Evolutionary conservation across 2,329 filamentous ascomycete species (phyloP), one percentile per base, ranked within the genome.

Genomic region (Colletotrichum abscissum): DNA sequence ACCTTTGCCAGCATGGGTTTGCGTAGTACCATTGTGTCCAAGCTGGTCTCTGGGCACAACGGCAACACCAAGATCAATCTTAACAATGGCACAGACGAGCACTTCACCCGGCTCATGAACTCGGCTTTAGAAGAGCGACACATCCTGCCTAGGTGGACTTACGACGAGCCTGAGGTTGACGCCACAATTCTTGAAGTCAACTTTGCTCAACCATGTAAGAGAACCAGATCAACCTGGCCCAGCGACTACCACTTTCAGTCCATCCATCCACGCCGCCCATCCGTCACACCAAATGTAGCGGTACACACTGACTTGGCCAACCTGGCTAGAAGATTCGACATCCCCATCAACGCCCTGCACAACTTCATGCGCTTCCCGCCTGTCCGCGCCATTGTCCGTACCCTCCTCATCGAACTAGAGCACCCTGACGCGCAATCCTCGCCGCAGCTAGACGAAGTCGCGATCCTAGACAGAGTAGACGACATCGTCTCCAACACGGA

Each of bases 381-480:
- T 16, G 70, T 67, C 38, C 35, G 69, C 16, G 60, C 64, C 22
- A 66, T 65, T 4, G 6, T 67, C 3, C 65, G 64, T 12, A 74
- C 69, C 14, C 63, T 74, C n/a, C 56, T 74, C n/a, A 70, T 73
- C 52, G 69, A 74, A 49, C 60, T 74, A 9, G 70, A 73, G 22
- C 68, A 46, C 26, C 62, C 72, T 2, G 55, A 65, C 46, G 70
- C 70, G 11, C 70, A 73, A 19, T 11, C 55, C 16, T 60, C 60
- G 7, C 59, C 19, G 9, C 60, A 19, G 22, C 67, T 56, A 16
- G 26, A 65, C 24, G 70, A 73, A 14, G 33, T 26, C 11, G 26
- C 9, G 5, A 60, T 70, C 14, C 16, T 70, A 7, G 7, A 60
- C 35, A 60, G 46, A 16, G 60, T 65, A 1, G 24, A 55, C 16